Base-by-base conservation (phyloP, 208 protist species). In the Trypanosoma theileri region DNA sequence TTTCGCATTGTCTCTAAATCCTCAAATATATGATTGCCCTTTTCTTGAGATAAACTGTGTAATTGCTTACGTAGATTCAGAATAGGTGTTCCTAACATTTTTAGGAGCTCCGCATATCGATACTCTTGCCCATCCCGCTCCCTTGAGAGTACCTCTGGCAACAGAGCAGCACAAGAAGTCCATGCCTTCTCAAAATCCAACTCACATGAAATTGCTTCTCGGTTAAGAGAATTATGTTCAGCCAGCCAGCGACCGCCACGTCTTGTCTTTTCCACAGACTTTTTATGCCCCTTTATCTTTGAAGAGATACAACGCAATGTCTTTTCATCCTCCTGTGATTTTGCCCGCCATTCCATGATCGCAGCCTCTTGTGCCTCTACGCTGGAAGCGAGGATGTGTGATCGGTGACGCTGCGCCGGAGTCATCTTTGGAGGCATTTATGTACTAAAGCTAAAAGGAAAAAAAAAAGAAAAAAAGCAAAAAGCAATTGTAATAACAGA, bases 341-440 rank as follows among this genome's bases (percentile, higher is more conserved):
- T 77, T 50, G 59, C 54, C 45, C 67, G 76, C 84, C 84, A 89
- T 48, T 80, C 71, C n/a, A 71, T n/a, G n/a, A 89, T 53, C 7
- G 70, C 80, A 4, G 75, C 77, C 4, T 71, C 57, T 53, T 85
- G 84, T 11, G 59, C 66, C 4, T 66, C 66, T 0, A 62, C 80
- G 9, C 71, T 84, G 12, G 71, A 73, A 51, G 71, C 75, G 24
- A 76, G n/a, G 13, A 66, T 68, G 53, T 63, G 53, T 26, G 60
- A 56, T 16, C 58, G 50, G 21, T 67, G 66, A 22, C 61, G 64
- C 26, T 65, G 42, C 63, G 45, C 26, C 40, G 14, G 46, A 3
- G 50, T 53, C 1, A 11, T 19, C 19, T 51, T 69, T 31, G 56
- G 75, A 16, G 77, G 78, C 78, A 89, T 85, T 48, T 3, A n/a